These are phyloP conservation scores for Bullera alba DNA, from an alignment of 768 basidiomycete genomes.

Conservation along the genomic window DNA sequence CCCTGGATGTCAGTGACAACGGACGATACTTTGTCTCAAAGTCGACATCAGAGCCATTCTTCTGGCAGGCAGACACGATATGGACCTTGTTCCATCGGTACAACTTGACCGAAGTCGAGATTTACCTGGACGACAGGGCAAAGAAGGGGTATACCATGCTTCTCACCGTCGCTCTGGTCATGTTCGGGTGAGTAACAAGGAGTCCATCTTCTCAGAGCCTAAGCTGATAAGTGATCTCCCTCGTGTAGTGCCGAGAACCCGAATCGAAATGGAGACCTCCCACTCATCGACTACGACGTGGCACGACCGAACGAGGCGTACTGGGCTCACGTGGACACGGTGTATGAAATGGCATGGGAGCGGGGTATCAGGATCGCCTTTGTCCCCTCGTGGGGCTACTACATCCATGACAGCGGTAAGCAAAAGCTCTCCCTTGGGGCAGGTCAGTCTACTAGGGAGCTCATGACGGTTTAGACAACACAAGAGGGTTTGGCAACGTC, in stretches of 20 bases:
- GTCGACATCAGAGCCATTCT: background rate
- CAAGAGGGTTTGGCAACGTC: background rate
- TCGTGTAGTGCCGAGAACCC: background rate
- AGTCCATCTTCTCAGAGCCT: too few relatives aligned
- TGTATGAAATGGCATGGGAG: background rate
- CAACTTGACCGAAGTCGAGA: background rate
- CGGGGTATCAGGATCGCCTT: background rate
- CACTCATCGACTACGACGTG: background rate
- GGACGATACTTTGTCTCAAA: background rate
- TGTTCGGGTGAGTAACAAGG: slow-evolving; percentile 1
- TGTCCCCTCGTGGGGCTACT: background rate
- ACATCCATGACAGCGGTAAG: background rate
- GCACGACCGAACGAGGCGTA: background rate
- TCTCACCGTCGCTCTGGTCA: background rate
- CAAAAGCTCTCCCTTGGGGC: background rate
- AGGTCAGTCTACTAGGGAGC: background rate
- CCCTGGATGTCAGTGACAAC: too few relatives aligned
- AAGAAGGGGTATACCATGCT: background rate
- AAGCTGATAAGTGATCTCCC: too few relatives aligned
- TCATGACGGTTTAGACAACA: background rate
- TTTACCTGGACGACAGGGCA: background rate
- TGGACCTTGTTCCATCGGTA: background rate
- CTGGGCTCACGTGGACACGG: background rate
- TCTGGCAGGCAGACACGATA: background rate
- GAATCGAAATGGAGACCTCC: background rate